phyloP scores from a whole-genome alignment of 2,329 filamentous ascomycete species.

The Cercospora sojina region DNA sequence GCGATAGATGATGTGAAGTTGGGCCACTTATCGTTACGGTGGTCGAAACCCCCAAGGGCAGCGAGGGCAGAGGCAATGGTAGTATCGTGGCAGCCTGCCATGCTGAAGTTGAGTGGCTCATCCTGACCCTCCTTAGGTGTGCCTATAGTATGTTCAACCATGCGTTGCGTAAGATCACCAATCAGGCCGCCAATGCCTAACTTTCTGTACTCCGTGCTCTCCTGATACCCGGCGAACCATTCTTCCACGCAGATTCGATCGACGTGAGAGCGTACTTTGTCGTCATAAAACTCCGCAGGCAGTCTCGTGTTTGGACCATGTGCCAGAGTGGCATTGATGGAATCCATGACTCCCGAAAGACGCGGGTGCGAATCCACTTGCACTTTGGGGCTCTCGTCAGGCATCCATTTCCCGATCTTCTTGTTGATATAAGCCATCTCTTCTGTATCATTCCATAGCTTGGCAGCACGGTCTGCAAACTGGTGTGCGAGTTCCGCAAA shows the following conservation, averaged over 20 bases:
- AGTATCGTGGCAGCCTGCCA: conserved; percentile 90
- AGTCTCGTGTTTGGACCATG: conserved; percentile 78
- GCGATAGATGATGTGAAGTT: conserved; percentile 92
- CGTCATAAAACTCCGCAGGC: conserved; percentile 84
- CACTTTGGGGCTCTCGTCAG: conserved; percentile 62
- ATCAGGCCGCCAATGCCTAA: conserved; percentile 83
- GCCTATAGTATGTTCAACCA: conserved; percentile 47
- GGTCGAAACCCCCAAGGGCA: conserved; percentile 74
- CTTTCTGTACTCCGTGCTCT: conserved; percentile 81
- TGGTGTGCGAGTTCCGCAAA: conserved; percentile 50
- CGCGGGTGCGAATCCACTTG: conserved; percentile 82
- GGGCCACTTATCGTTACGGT: conserved; percentile 70
- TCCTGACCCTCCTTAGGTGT: conserved; percentile 41
- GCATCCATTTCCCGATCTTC: conserved; percentile 82
- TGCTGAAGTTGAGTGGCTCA: conserved; percentile 65
- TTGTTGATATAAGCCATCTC: conserved; percentile 83
- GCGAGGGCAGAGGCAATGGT: conserved; percentile 78
- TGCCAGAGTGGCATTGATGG: conserved; percentile 81
- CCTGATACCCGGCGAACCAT: conserved; percentile 85
- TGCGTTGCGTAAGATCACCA: conserved; percentile 69
- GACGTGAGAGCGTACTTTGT: conserved; percentile 66
- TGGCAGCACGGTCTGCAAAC: conserved; percentile 50
- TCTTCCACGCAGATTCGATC: conserved; percentile 78
- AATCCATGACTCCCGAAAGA: conserved; percentile 90
- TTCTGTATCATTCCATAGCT: conserved; percentile 56